phyloP scores from a whole-genome alignment of 139 green algal species.

The Gonium pectorale region DNA sequence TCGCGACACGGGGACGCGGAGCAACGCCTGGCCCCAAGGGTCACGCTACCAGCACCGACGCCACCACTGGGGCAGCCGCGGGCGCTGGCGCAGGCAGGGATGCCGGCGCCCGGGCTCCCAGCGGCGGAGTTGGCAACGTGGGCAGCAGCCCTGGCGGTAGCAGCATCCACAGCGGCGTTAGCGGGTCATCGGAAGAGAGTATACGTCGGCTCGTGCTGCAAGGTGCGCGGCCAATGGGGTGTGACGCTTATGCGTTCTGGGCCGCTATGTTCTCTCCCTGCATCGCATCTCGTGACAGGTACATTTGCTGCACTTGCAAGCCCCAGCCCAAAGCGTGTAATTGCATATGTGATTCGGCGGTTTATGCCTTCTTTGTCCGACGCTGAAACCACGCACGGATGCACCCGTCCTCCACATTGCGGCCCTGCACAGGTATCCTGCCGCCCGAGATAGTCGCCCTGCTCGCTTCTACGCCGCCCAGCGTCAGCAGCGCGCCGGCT shows the following conservation, averaged over 20 bases:
- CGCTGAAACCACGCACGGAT: no score
- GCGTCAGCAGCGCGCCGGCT: background rate
- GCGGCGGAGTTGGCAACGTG: background rate
- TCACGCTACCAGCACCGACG: background rate
- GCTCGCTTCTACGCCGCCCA: background rate
- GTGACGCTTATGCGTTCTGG: no score
- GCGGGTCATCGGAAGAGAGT: background rate
- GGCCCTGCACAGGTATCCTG: constrained; percentile 16
- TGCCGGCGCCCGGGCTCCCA: background rate
- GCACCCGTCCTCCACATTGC: no score
- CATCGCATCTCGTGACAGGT: no score
- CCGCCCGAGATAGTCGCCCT: constrained; percentile 10
- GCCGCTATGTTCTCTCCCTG: no score
- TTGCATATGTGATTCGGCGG: no score
- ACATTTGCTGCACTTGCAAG: no score
- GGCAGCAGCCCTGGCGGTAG: background rate
- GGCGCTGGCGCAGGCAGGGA: background rate
- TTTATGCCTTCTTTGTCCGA: no score
- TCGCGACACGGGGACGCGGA: background rate
- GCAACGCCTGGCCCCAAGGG: no score
- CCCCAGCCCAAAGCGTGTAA: no score
- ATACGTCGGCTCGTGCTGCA: constrained; percentile 1
- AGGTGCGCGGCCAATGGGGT: background rate
- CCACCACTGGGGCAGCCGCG: no score
- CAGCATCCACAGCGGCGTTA: constrained; percentile 16